Evolutionary conservation across 148 eudicot species (phyloP).

Genomic region (Pouteria glomerata): DNA sequence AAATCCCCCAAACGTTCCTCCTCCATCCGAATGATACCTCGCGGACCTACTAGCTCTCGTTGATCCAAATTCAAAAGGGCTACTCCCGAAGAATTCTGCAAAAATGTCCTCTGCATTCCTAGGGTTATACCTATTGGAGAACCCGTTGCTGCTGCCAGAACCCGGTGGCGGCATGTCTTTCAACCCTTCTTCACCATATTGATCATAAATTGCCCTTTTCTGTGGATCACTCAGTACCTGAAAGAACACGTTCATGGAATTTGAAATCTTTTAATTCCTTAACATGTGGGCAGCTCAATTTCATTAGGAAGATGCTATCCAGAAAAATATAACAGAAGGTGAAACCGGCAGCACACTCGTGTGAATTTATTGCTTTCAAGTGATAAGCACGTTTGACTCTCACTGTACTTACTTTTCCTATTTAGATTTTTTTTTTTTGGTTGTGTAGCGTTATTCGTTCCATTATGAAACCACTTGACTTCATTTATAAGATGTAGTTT

Average conservation of each 20-base stretch:
- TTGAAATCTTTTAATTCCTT: not conserved
- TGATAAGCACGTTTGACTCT: too few relatives aligned
- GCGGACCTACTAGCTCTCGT: constrained; percentile 38
- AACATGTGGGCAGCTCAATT: not conserved
- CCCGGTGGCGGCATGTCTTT: constrained; percentile 57
- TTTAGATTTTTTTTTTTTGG: too few relatives aligned
- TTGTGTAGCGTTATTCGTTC: too few relatives aligned
- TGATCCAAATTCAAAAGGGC: constrained; percentile 69
- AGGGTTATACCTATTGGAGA: constrained; percentile 44
- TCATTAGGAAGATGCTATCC: too few relatives aligned
- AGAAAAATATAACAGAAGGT: too few relatives aligned
- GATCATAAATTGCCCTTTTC: too few relatives aligned
- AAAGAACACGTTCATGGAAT: not conserved
- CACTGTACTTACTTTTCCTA: too few relatives aligned
- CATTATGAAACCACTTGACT: not conserved
- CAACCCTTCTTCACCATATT: constrained; percentile 96
- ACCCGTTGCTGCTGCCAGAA: constrained; percentile 25
- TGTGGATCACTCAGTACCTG: constrained; percentile 44
- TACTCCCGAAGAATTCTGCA: constrained; percentile 80
- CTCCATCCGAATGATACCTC: constrained; percentile 40
- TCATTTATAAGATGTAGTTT: not conserved
- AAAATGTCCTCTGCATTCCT: constrained; percentile 90
- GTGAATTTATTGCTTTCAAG: too few relatives aligned
- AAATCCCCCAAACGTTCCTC: constrained; percentile 27
- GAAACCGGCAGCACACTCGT: too few relatives aligned